Conservation (phyloP, 2,329 filamentous ascomycete species). For the Cordyceps militaris region DNA sequence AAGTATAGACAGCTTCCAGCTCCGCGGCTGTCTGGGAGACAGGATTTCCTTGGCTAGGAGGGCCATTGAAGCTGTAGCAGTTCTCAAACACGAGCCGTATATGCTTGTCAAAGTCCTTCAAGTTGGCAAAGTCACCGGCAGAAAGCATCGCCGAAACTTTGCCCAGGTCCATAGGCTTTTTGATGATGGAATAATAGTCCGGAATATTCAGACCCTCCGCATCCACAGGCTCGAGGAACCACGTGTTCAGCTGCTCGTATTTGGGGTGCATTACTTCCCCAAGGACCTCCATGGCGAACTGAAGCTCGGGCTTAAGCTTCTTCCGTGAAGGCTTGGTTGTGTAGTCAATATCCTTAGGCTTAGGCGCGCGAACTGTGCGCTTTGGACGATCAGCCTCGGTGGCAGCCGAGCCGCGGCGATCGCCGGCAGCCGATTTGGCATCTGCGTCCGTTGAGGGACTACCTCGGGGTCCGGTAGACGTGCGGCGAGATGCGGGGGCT, state of each 20-base stretch:
- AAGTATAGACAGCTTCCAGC: constrained; percentile 68
- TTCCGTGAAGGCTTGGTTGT: constrained; percentile 68
- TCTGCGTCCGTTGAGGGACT: constrained; percentile 23
- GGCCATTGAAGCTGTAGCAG: constrained; percentile 81
- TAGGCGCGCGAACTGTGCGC: constrained; percentile 86
- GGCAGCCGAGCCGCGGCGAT: constrained; percentile 24
- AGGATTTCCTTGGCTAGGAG: constrained; percentile 51
- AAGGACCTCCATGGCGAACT: constrained; percentile 79
- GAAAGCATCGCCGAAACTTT: constrained; percentile 76
- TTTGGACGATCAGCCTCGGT: constrained; percentile 72
- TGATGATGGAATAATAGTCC: constrained; percentile 86
- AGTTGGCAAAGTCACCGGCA: constrained; percentile 68
- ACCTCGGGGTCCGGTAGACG: constrained; percentile 24
- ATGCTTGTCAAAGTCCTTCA: constrained; percentile 81
- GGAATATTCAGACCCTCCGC: constrained; percentile 91
- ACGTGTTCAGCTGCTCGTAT: constrained; percentile 58
- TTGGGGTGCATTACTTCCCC: constrained; percentile 70
- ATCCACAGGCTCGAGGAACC: constrained; percentile 81
- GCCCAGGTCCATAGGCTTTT: constrained; percentile 89
- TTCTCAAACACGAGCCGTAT: constrained; percentile 80
- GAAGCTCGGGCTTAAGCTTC: constrained; percentile 81
- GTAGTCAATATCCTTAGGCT: constrained; percentile 87
- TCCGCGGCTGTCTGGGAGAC: constrained; percentile 66
- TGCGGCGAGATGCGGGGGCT: constrained; percentile 19
- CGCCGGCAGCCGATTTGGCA: constrained; percentile 9